Percentiles rank a stretch among this genome's conserved stretches.
Conservation (phyloP, 2,329 filamentous ascomycete species). For the Venturia carpophila region DNA sequence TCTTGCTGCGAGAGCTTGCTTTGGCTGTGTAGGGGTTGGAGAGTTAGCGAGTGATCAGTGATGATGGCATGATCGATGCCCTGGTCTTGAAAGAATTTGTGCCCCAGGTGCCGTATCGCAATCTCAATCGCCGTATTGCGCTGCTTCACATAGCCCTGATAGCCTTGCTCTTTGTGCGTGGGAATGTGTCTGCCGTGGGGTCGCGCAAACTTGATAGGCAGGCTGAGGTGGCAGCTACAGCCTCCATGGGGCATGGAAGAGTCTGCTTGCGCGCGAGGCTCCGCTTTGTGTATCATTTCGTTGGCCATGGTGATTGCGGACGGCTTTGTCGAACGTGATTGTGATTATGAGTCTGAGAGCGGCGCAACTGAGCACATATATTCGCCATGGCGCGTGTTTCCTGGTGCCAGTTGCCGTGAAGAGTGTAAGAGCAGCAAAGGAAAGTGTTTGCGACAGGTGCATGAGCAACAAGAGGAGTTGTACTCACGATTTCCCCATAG, state of each 20-base stretch:
- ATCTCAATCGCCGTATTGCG: conserved; percentile 7
- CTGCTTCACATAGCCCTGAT: neutral
- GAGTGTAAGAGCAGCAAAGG: neutral
- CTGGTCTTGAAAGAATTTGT: neutral
- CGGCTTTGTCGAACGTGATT: neutral
- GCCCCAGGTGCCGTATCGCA: neutral
- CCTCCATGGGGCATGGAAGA: neutral
- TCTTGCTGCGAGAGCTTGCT: conserved; percentile 97
- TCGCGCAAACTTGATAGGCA: conserved; percentile 14
- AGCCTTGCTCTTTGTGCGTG: conserved; percentile 1
- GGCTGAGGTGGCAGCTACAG: conserved; percentile 1
- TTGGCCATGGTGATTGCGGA: neutral
- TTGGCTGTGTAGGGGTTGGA: conserved; percentile 54
- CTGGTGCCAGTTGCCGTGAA: neutral
- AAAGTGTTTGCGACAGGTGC: conserved; percentile 9
- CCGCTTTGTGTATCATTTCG: neutral
- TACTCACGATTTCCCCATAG: conserved; percentile 16
- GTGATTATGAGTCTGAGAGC: neutral
- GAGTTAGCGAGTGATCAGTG: conserved; percentile 3
- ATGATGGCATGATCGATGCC: neutral
- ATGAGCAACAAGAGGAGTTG: neutral
- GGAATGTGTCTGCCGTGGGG: neutral
- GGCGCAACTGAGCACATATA: neutral
- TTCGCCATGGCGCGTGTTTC: neutral
- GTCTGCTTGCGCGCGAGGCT: neutral